Conservation (phyloP, 2,329 filamentous ascomycete genomes). For the Aphanocladium album region DNA sequence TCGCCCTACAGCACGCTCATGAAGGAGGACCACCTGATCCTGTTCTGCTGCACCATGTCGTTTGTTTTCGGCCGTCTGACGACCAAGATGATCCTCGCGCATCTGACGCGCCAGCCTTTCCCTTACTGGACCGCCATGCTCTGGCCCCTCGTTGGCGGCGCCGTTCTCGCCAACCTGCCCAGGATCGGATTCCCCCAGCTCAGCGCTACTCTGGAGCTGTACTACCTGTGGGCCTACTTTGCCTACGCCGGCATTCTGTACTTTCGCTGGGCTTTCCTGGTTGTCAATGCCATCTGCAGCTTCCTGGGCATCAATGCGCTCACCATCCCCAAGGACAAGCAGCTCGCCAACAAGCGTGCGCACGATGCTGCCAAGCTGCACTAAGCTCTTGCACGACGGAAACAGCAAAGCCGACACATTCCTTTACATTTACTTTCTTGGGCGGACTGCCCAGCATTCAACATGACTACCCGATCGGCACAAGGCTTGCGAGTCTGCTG, state of each 20-base stretch:
- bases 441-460: constrained; percentile 4
- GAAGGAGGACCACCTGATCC: constrained; percentile 77
- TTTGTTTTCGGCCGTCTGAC: constrained; percentile 98
- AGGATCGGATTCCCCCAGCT: constrained; percentile 65
- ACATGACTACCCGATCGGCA: constrained; percentile 1
- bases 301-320: constrained; percentile 93
- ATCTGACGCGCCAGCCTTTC: constrained; percentile 88
- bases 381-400: constrained; percentile 14
- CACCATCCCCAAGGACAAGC: constrained; percentile 68
- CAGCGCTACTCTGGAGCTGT: constrained; percentile 61
- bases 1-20: constrained; percentile 82
- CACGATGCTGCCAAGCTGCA: constrained; percentile 32
- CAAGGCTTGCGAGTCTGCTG: constrained; percentile 1
- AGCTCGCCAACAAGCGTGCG: constrained; percentile 48
- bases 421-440: background rate
- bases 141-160: constrained; percentile 78
- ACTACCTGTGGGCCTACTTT: constrained; percentile 82
- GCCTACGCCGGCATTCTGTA: constrained; percentile 80
- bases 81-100: constrained; percentile 97
- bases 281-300: constrained; percentile 85
- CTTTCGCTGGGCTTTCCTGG: constrained; percentile 85
- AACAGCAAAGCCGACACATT: background rate
- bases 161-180: constrained; percentile 76
- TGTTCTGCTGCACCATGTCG: constrained; percentile 92
- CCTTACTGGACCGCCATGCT: constrained; percentile 95